A percentile compares a stretch with the other conserved stretches of the same genome.
phyloP scores from a whole-genome alignment of 768 basidiomycete genomes.

The Chalciporus chontae region DNA sequence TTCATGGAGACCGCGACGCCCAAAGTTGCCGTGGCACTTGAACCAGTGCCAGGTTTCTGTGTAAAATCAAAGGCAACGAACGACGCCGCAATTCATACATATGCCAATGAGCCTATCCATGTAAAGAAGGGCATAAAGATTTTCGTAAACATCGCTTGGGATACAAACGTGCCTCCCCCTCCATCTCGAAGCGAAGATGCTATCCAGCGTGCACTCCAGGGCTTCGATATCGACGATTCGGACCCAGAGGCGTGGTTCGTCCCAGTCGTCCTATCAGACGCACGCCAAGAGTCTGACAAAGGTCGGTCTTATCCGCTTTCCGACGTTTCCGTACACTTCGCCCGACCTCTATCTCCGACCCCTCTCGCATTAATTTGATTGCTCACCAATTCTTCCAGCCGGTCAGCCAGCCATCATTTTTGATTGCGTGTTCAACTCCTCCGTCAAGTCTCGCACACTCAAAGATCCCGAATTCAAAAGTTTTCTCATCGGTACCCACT shows the following conservation, averaged over 20 bases:
- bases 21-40: constrained; percentile 35
- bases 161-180: constrained; percentile 62
- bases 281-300: constrained; percentile 64
- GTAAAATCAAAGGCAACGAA: constrained; percentile 54
- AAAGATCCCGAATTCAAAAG: constrained; percentile 63
- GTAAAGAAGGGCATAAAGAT: constrained; percentile 55
- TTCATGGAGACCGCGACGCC: constrained; percentile 19
- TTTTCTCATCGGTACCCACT: constrained; percentile 58
- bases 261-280: constrained; percentile 69
- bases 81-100: constrained; percentile 30
- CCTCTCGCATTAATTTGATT: constrained; percentile 3
- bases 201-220: constrained; percentile 56
- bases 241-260: constrained; percentile 53
- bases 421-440: constrained; percentile 64
- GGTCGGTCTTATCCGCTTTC: constrained; percentile 38
- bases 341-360: constrained; percentile 13
- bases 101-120: constrained; percentile 5
- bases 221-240: constrained; percentile 40
- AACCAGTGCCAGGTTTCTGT: constrained; percentile 68
- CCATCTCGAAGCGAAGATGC: constrained; percentile 56
- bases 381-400: constrained; percentile 36
- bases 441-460: constrained; percentile 55
- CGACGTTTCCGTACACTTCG: constrained; percentile 1
- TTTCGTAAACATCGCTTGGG: constrained; percentile 76
- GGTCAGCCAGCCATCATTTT: constrained; percentile 69